Percentiles rank a stretch among this genome's conserved stretches.
phyloP scores from a whole-genome alignment of 2,329 filamentous ascomycete species.

The Arthrobotrys sinensis region DNA sequence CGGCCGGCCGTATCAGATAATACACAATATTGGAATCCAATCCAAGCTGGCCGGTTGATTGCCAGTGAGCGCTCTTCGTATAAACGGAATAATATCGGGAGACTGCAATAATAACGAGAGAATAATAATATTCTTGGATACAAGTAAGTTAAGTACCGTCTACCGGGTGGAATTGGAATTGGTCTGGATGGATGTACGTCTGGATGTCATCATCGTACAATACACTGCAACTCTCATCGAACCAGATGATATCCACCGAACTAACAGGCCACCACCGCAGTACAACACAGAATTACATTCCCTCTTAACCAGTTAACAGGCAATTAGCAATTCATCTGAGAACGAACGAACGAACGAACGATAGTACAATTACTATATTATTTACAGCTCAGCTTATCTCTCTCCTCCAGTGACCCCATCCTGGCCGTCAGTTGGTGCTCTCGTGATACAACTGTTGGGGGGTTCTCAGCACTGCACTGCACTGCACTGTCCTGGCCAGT shows the following conservation, averaged over 20 bases:
- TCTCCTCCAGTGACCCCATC: conserved; percentile 34
- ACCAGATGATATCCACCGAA: conserved; percentile 16
- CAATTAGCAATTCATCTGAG: too few species aligned
- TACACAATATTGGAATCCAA: too few species aligned
- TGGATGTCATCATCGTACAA: conserved; percentile 24
- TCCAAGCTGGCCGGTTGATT: too few species aligned
- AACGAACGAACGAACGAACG: too few species aligned
- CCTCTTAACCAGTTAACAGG: not conserved
- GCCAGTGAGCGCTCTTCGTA: not conserved
- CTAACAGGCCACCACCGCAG: conserved; percentile 32
- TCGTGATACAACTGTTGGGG: conserved; percentile 56
- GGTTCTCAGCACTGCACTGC: not conserved
- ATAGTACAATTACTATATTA: not conserved
- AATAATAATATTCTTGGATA: too few species aligned
- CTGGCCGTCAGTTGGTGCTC: conserved; percentile 50
- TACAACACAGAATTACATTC: not conserved
- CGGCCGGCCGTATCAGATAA: not conserved
- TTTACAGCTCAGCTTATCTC: not conserved
- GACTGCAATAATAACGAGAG: conserved; percentile 1
- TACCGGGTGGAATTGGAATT: too few species aligned
- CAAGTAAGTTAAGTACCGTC: too few species aligned
- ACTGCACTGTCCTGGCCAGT: not conserved
- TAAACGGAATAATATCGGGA: not conserved
- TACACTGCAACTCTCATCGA: not conserved
- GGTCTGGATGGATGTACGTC: too few species aligned